These are phyloP conservation scores for Trichosporon coremiiforme DNA, from an alignment of 1,284 basidiomycete genomes.

Conservation along the genomic window DNA sequence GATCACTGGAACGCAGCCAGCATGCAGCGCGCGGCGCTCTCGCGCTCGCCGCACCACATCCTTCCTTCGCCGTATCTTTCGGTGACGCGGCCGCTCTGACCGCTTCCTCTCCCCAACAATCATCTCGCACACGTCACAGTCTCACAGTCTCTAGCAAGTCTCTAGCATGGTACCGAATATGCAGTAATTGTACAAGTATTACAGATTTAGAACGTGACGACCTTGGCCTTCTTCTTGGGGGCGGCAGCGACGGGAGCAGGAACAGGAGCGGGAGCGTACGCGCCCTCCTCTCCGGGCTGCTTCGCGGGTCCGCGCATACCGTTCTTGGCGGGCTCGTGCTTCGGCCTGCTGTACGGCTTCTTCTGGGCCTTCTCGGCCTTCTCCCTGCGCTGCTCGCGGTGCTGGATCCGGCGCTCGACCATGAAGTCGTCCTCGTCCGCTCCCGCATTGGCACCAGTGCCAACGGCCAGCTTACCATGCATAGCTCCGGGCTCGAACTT, in stretches of 20 bases:
- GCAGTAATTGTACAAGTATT: slow-evolving; percentile 18
- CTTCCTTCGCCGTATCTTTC: background rate
- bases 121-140: background rate
- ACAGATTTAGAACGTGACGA: slow-evolving; percentile 29
- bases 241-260: background rate
- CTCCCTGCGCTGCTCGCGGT: slow-evolving; percentile 14
- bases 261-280: slow-evolving; percentile 15
- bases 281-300: slow-evolving; percentile 33
- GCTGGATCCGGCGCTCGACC: slow-evolving; percentile 58
- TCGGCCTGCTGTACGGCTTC: slow-evolving; percentile 17
- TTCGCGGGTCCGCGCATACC: slow-evolving; percentile 39
- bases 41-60: background rate
- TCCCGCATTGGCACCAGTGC: slow-evolving; percentile 59
- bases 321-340: slow-evolving; percentile 47
- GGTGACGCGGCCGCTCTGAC: background rate
- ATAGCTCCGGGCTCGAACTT: background rate
- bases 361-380: slow-evolving; percentile 20
- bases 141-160: background rate
- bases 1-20: background rate
- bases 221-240: slow-evolving; percentile 29
- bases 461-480: slow-evolving; percentile 21
- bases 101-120: background rate
- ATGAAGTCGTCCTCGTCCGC: slow-evolving; percentile 95
- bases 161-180: background rate
- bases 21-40: background rate